A percentile compares a stretch with the other conserved stretches of the same genome.
phyloP scores from a whole-genome alignment of 2,329 filamentous ascomycete species.

The Stylonectria norvegica region DNA sequence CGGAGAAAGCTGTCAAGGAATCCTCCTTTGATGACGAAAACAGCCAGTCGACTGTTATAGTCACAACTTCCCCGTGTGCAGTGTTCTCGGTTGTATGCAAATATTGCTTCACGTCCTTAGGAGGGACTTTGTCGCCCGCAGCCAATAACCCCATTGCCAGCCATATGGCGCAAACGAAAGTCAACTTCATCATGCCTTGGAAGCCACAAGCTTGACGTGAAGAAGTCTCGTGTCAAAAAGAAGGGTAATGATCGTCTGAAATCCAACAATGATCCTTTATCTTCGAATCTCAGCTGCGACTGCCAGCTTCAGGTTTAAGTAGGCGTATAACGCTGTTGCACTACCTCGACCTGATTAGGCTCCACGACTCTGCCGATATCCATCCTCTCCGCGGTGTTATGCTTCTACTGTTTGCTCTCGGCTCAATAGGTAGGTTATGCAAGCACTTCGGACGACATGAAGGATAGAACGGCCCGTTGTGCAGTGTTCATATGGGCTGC shows the following conservation, averaged over 20 bases:
- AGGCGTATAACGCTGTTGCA: not conserved
- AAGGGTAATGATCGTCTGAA: no score
- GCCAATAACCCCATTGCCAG: no score
- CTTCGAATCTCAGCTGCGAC: no score
- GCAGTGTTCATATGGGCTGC: not conserved
- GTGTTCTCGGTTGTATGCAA: conserved; percentile 7
- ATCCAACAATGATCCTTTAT: no score
- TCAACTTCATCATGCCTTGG: no score
- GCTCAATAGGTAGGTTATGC: conserved; percentile 1
- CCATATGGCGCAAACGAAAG: no score
- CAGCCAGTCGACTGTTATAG: conserved; percentile 17
- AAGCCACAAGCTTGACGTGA: no score
- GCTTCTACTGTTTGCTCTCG: not conserved
- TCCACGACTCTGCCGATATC: not conserved
- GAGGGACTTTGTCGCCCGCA: not conserved
- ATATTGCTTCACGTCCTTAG: conserved; percentile 6
- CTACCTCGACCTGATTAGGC: not conserved
- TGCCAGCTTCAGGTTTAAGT: not conserved
- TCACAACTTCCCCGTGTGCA: no score
- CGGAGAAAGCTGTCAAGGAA: not conserved
- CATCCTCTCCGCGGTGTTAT: not conserved
- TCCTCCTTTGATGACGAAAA: conserved; percentile 11
- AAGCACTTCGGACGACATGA: conserved; percentile 2
- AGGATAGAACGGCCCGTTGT: not conserved
- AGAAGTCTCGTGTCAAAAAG: no score